A percentile compares a stretch with the other conserved stretches of the same genome.
Conservation (phyloP, 768 basidiomycete genomes). For the Tubosaeta sp. region DNA sequence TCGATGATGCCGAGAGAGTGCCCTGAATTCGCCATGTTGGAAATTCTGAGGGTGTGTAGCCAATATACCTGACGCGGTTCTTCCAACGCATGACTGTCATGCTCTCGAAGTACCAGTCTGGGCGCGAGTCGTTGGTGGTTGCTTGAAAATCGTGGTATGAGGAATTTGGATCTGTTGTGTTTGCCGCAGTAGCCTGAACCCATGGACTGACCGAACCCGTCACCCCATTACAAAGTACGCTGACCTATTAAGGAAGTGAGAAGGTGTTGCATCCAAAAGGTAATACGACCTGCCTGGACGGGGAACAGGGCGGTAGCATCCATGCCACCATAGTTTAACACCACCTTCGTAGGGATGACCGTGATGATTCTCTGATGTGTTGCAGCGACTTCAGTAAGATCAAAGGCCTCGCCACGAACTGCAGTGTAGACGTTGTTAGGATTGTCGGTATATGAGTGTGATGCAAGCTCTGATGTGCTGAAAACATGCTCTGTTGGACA, state of each 20-base stretch:
- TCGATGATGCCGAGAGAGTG: slow-evolving; percentile 82
- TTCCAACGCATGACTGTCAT: slow-evolving; percentile 94
- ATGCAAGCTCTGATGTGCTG: slow-evolving; percentile 67
- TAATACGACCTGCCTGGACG: slow-evolving; percentile 62
- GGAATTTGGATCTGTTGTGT: slow-evolving; percentile 70
- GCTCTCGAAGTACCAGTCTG: slow-evolving; percentile 96
- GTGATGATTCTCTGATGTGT: slow-evolving; percentile 65
- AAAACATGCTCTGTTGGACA: slow-evolving; percentile 95
- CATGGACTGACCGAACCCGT: slow-evolving; percentile 79
- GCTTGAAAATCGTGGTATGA: slow-evolving; percentile 96
- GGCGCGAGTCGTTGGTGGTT: slow-evolving; percentile 81
- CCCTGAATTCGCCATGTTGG: slow-evolving; percentile 59
- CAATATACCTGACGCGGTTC: slow-evolving; percentile 83
- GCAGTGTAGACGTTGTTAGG: slow-evolving; percentile 77
- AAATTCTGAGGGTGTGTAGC: slow-evolving; percentile 76
- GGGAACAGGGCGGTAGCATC: slow-evolving; percentile 61
- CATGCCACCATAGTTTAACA: slow-evolving; percentile 82
- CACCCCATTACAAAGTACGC: slow-evolving; percentile 86
- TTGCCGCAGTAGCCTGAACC: slow-evolving; percentile 70
- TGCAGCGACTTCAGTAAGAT: slow-evolving; percentile 63
- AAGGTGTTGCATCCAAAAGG: background rate
- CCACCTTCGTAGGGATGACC: slow-evolving; percentile 69
- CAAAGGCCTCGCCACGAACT: slow-evolving; percentile 94
- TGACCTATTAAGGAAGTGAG: slow-evolving; percentile 49
- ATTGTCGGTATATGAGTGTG: slow-evolving; percentile 57